Evolutionary conservation across 495 filamentous ascomycete species (phyloP), one percentile per base, ranked within the genome.

Genomic region (Aeminium ludgeri): DNA sequence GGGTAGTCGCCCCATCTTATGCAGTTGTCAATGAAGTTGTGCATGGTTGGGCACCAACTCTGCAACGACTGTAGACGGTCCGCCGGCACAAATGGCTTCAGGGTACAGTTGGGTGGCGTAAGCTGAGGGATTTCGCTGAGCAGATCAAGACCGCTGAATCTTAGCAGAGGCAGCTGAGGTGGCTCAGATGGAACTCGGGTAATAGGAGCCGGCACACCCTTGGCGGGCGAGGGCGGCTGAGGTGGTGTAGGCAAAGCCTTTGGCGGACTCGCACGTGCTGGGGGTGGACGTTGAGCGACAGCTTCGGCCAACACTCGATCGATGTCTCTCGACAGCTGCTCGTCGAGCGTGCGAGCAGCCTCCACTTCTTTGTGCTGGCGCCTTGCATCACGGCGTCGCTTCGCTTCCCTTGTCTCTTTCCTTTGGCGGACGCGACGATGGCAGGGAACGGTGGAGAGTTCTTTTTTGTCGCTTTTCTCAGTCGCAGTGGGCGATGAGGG

Each of bases 311-410:
- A 20, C 2, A 36, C 35, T n/a, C 23, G 6, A 20, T 45, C 46
- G 37, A 49, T 49, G 33, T 49, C 41, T 13, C 34, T 34, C 17
- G 42, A 41, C 17, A 49, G 41, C 42, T 49, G 46, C 32, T 45
- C 34, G 20, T 49, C 46, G 11, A 49, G 37, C 36, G 36, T 40
- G 20, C 40, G 46, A 8, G 39, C 48, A 18, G 38, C 33, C 10
- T 30, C 25, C 27, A 18, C 31, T 43, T 46, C 23, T 20, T 28
- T 33, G 12, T 18, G 32, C 15, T 34, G 2, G 20, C 43, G 40
- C 17, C 43, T 37, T 10, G 34, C 38, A 23, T 39, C 48, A 23
- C 48, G 48, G 13, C 48, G 37, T 28, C 39, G 30, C 29, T 38
- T 46, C 6, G 30, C 43, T 18, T 42, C 48, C 32, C 36, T 41